Conservation (phyloP, 192 early-diverging fungal species). For the Entomortierella parvispora region DNA sequence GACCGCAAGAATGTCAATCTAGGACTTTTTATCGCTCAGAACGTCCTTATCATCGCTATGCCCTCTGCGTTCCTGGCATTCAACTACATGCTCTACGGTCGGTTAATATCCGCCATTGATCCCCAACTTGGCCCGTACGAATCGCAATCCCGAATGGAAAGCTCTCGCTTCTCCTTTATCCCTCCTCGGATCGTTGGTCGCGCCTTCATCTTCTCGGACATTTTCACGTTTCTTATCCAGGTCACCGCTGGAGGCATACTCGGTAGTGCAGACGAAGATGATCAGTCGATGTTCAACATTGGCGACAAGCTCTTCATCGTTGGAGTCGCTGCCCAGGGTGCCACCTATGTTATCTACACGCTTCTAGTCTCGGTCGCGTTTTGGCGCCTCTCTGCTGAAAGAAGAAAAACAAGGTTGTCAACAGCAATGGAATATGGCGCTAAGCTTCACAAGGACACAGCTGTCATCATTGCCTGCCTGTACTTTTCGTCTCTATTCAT, state of each 20-base stretch:
- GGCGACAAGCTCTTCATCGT: conserved; percentile 26
- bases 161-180: conserved; percentile 31
- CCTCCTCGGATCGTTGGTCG: conserved; percentile 36
- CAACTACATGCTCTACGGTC: conserved; percentile 47
- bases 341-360: conserved; percentile 24
- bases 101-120: conserved; percentile 23
- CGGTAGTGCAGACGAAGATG: neutral
- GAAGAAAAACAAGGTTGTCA: neutral
- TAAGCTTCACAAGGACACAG: conserved; percentile 7
- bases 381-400: conserved; percentile 11
- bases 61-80: conserved; percentile 39
- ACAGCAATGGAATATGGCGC: no score
- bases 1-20: conserved; percentile 2
- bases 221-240: conserved; percentile 19
- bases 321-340: conserved; percentile 28
- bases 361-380: conserved; percentile 9
- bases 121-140: conserved; percentile 10
- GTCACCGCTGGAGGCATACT: conserved; percentile 18
- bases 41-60: conserved; percentile 2
- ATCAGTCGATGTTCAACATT: conserved; percentile 1
- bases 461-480: neutral
- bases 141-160: conserved; percentile 5
- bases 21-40: conserved; percentile 2
- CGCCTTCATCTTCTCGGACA: conserved; percentile 21
- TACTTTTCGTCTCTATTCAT: conserved; percentile 35